phyloP scores from a whole-genome alignment of 1,284 basidiomycete genomes.

The Ustilago shanxiensis region DNA sequence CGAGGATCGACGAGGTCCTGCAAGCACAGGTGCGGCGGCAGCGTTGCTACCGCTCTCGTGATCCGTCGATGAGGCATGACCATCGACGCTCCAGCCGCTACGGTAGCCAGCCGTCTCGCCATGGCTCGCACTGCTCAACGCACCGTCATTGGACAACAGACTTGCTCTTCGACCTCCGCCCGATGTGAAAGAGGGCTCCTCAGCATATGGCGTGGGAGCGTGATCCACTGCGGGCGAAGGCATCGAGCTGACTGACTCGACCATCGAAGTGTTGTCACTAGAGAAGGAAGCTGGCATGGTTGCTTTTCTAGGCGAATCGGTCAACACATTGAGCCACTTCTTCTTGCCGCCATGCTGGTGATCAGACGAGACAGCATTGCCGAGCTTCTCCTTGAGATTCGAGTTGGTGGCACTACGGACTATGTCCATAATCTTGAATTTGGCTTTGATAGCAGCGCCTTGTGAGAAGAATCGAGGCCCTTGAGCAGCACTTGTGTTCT shows the following conservation, averaged over 20 bases:
- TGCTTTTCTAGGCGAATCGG: constrained; percentile 25
- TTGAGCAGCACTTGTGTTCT: constrained; percentile 57
- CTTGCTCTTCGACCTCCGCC: constrained; percentile 23
- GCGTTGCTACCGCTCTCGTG: constrained; percentile 10
- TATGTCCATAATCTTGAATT: constrained; percentile 54
- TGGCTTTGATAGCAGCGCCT: constrained; percentile 61
- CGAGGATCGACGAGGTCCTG: constrained; percentile 29
- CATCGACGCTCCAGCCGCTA: constrained; percentile 12
- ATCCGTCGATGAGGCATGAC: constrained; percentile 15
- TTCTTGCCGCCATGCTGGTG: constrained; percentile 23
- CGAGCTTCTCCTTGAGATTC: constrained; percentile 45
- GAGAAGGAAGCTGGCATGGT: constrained; percentile 16
- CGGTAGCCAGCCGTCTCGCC: constrained; percentile 15
- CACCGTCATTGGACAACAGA: constrained; percentile 18
- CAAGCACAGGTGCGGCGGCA: neutral
- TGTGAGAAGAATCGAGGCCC: constrained; percentile 56
- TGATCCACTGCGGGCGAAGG: constrained; percentile 20
- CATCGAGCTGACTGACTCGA: constrained; percentile 24
- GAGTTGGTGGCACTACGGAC: constrained; percentile 45
- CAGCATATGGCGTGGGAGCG: neutral
- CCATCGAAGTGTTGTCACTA: constrained; percentile 30
- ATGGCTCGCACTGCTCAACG: constrained; percentile 17
- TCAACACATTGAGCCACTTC: constrained; percentile 40
- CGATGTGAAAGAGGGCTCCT: constrained; percentile 9
- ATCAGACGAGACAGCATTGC: constrained; percentile 19